A percentile compares a stretch with the other conserved stretches of the same genome.
Evolutionary conservation across 192 early-diverging fungal genomes (phyloP).

Genomic region (Linnemannia elongata): DNA sequence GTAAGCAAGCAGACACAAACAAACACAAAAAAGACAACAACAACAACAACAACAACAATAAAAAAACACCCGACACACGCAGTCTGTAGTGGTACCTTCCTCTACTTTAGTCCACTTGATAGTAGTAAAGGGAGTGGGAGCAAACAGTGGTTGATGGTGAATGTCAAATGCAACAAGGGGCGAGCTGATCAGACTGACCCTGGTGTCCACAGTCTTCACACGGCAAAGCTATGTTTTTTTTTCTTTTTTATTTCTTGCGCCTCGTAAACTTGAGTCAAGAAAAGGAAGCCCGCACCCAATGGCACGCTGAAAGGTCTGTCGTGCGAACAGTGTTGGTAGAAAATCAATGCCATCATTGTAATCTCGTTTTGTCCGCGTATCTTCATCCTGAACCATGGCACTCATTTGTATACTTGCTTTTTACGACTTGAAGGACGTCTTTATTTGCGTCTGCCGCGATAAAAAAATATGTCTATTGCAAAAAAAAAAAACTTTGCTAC

Average conservation of each 20-base stretch:
- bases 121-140: too few relatives aligned
- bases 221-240: too few relatives aligned
- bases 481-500: neutral
- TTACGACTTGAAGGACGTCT: neutral
- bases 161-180: too few relatives aligned
- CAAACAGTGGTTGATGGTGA: too few relatives aligned
- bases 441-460: neutral
- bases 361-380: neutral
- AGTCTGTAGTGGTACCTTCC: neutral
- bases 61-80: neutral
- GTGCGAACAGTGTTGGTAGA: too few relatives aligned
- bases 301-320: too few relatives aligned
- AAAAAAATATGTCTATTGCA: neutral
- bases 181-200: too few relatives aligned
- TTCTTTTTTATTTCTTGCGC: too few relatives aligned
- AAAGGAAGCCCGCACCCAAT: neutral
- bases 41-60: neutral
- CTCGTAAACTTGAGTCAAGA: neutral
- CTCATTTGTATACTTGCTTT: neutral
- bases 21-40: neutral
- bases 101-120: too few relatives aligned
- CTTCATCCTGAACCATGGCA: too few relatives aligned
- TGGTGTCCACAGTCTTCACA: too few relatives aligned
- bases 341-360: too few relatives aligned
- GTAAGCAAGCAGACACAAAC: neutral